Evolutionary conservation across 768 basidiomycete genomes (phyloP).

Genomic region (Termitomyces sp.): DNA sequence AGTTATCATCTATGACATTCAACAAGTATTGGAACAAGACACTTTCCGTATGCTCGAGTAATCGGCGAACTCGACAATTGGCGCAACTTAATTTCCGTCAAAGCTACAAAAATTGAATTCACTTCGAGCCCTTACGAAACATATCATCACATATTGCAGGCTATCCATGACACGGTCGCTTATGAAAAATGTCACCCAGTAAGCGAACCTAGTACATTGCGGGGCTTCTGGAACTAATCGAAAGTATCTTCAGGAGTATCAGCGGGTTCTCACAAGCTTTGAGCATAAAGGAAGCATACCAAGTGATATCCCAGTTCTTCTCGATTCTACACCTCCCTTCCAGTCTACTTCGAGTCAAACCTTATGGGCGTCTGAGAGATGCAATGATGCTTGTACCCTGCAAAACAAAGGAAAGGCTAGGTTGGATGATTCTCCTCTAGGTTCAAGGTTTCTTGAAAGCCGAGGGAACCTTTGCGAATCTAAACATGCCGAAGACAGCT

Average conservation of each 20-base stretch:
- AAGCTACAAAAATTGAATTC: neutral
- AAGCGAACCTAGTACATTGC: neutral
- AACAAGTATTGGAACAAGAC: neutral
- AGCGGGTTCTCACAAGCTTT: neutral
- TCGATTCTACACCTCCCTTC: neutral
- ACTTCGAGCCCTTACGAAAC: neutral
- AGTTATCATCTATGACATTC: neutral
- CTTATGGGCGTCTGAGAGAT: neutral
- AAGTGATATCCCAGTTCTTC: neutral
- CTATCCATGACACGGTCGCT: neutral
- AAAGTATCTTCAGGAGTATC: neutral
- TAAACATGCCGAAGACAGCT: neutral
- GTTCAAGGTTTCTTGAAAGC: neutral
- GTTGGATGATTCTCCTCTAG: neutral
- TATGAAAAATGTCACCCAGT: neutral
- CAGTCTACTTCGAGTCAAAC: neutral
- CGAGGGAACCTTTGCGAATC: neutral
- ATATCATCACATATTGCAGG: slow-evolving; percentile 1
- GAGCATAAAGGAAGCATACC: neutral
- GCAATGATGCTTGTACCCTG: neutral
- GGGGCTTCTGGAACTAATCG: neutral
- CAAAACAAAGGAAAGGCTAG: neutral
- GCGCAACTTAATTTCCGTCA: neutral
- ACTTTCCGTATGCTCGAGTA: slow-evolving; percentile 1
- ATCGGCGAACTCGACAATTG: neutral